phyloP scores from a whole-genome alignment of 2,329 filamentous ascomycete genomes.

The Elsinoe necatrix region DNA sequence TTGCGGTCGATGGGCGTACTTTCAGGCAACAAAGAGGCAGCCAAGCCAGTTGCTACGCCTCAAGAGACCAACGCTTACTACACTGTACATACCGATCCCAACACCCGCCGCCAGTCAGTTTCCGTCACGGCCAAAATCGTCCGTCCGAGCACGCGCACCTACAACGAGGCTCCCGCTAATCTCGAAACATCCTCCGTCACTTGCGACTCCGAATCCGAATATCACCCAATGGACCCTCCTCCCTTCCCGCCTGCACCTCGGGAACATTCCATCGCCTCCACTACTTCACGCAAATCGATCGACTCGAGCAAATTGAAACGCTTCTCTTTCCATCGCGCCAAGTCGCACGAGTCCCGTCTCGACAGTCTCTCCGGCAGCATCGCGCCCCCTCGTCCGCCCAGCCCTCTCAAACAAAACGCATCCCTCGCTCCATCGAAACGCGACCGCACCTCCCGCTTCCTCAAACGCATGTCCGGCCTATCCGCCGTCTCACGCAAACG shows the following conservation, averaged over 20 bases:
- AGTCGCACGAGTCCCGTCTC: slow-evolving; percentile 11
- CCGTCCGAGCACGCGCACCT: slow-evolving; percentile 37
- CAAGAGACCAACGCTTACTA: slow-evolving; percentile 30
- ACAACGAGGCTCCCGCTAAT: not conserved
- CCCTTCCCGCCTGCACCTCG: slow-evolving; percentile 55
- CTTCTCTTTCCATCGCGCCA: slow-evolving; percentile 10
- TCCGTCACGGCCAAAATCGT: slow-evolving; percentile 81
- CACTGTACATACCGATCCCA: slow-evolving; percentile 32
- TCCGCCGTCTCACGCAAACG: slow-evolving; percentile 39
- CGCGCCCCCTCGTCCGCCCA: slow-evolving; percentile 21
- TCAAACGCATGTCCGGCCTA: slow-evolving; percentile 51
- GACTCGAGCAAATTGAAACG: slow-evolving; percentile 17
- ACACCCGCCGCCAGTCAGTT: slow-evolving; percentile 59
- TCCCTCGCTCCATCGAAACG: slow-evolving; percentile 31
- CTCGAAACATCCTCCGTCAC: slow-evolving; percentile 33
- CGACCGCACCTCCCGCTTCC: slow-evolving; percentile 52
- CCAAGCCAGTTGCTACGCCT: slow-evolving; percentile 15
- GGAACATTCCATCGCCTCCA: slow-evolving; percentile 29
- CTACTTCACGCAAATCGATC: slow-evolving; percentile 17
- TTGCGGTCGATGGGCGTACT: not conserved
- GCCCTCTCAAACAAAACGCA: slow-evolving; percentile 22
- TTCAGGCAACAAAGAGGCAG: not conserved
- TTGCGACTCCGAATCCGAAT: slow-evolving; percentile 33
- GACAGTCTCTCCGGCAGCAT: not conserved
- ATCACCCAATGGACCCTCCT: slow-evolving; percentile 38